Conservation (phyloP, 306 rosid species). For the Fagus crenata region DNA sequence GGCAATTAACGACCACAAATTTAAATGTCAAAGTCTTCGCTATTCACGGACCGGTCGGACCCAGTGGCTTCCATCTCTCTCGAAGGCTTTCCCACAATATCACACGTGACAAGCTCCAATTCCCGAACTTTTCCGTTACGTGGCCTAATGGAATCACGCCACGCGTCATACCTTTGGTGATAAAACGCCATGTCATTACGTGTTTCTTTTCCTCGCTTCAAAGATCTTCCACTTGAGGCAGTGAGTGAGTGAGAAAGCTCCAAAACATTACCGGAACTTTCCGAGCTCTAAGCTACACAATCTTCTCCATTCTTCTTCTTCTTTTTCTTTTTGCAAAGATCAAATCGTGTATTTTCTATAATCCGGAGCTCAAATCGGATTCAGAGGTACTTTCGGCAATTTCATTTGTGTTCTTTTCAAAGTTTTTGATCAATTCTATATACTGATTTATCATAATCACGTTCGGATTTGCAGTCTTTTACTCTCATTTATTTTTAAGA, state of each 20-base stretch:
- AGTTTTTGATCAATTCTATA: constrained; percentile 7
- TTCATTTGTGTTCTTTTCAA: constrained; percentile 3
- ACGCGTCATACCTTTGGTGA: constrained; percentile 21
- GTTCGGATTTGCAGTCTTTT: not conserved
- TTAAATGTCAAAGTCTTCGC: constrained; percentile 21
- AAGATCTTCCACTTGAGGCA: not conserved
- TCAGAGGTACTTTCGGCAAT: constrained; percentile 19
- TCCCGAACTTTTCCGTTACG: not conserved
- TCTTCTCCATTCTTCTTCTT: constrained; percentile 1
- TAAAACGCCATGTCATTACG: constrained; percentile 30
- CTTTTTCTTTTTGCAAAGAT: constrained; percentile 16
- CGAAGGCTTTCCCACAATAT: not conserved
- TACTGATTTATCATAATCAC: not conserved
- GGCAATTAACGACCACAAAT: not conserved
- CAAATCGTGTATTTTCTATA: constrained; percentile 28
- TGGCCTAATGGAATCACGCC: constrained; percentile 14
- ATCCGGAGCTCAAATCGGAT: not conserved
- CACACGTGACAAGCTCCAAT: constrained; percentile 41
- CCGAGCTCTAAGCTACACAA: constrained; percentile 6
- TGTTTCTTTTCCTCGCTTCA: not conserved
- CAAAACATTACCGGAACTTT: constrained; percentile 12
- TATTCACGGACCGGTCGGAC: constrained; percentile 23
- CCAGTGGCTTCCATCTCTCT: constrained; percentile 7
- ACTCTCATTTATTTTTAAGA: not conserved
- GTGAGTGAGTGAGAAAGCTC: constrained; percentile 26